These are phyloP conservation scores for Hydnomerulius pinastri DNA, from an alignment of 768 basidiomycete species.

Conservation along the genomic window DNA sequence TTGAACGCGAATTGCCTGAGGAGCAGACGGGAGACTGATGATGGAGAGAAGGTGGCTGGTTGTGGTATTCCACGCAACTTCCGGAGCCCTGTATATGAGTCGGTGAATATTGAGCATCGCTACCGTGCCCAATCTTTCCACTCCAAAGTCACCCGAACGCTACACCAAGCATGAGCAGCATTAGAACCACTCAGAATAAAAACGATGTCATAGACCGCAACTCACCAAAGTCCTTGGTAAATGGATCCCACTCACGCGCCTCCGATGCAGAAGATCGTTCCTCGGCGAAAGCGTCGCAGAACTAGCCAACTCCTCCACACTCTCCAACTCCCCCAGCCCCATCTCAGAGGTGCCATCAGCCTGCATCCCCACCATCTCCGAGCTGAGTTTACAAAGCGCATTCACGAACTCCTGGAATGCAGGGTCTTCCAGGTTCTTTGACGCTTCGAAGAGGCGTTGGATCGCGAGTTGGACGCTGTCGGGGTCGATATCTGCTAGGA, in stretches of 20 bases:
- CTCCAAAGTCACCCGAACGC: constrained; percentile 94
- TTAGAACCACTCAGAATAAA: neutral
- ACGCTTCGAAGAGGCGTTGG: constrained; percentile 83
- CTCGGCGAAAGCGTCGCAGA: constrained; percentile 42
- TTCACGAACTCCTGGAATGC: constrained; percentile 78
- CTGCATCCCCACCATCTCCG: constrained; percentile 93
- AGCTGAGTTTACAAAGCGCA: constrained; percentile 83
- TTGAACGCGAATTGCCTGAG: constrained; percentile 80
- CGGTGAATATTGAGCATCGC: constrained; percentile 84
- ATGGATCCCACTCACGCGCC: constrained; percentile 87
- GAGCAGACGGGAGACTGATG: constrained; percentile 67
- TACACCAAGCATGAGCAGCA: constrained; percentile 28
- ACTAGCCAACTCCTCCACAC: constrained; percentile 36
- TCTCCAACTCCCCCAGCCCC: constrained; percentile 30
- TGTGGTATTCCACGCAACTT: constrained; percentile 82
- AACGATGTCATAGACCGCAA: constrained; percentile 9
- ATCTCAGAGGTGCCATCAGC: constrained; percentile 38
- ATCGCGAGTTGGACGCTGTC: constrained; percentile 75
- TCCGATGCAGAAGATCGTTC: constrained; percentile 50
- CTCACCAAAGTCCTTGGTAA: constrained; percentile 76
- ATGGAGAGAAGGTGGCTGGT: constrained; percentile 80
- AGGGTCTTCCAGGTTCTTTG: constrained; percentile 78
- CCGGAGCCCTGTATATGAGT: constrained; percentile 78
- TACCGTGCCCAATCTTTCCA: constrained; percentile 80
- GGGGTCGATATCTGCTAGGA: constrained; percentile 72